Evolutionary conservation across 75 land plant genomes (phyloP), one percentile per base, ranked within the genome.

Genomic region (Azolla pinnata): DNA sequence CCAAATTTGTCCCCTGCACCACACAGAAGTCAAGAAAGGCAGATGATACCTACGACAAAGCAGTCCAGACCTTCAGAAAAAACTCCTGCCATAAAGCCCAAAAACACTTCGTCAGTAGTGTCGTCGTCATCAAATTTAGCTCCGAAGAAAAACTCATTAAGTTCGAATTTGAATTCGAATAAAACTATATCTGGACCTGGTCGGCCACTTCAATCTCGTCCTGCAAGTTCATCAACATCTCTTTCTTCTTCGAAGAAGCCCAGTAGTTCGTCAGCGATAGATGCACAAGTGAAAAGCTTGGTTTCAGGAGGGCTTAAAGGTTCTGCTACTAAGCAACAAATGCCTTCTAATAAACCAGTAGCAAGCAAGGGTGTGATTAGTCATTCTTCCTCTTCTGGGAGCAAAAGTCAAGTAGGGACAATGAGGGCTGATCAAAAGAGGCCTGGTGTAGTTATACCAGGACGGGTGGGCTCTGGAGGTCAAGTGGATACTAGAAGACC

Each of bases 151-250:
- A n/a, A n/a, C n/a, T n/a, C n/a, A n/a, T n/a, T n/a, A n/a, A n/a
- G n/a, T n/a, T 52, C 29, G 29, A 14, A 1, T 26, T 52, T 29
- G 9, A 23, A 52, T 2, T 7, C 24, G 1, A 52, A 23, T 27
- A 52, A 52, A 24, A 23, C 14, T 25, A 25, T 26, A 25, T 52
- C 54, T 1, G 54, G 54, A 52, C 54, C 54, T 25, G 54, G 54
- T 21, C 54, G 54, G 54, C 54, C 54, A 10, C 14, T 29, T 25
- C 54, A 52, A 26, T 3, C 49, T 17, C 49, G 21, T 18, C 49
- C n/a, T n/a, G 40, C 10, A 5, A 12, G 40, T 12, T 5, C 40
- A 35, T 5, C 40, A 5, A 12, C 40, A 5, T 35, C 40, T 35
- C 5, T 12, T 12, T 5, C 10, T 35, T 5, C 5, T 12, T 5